Base-by-base conservation (phyloP, 2,329 filamentous ascomycete genomes). In the Diaporthe helianthi region DNA sequence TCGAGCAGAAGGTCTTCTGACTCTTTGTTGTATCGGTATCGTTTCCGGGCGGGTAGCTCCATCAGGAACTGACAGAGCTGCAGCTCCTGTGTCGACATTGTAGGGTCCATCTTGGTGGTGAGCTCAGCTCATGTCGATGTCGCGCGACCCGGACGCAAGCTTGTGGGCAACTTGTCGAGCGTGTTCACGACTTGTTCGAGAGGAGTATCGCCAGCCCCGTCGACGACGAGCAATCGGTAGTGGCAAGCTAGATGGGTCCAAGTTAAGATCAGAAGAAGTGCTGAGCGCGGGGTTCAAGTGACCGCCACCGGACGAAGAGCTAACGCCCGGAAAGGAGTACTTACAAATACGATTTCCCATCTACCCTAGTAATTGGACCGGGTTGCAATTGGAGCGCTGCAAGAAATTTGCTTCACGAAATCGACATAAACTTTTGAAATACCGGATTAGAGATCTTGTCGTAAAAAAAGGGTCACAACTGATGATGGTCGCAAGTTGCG, bases 41-140 rank as follows among this genome's bases (percentile, higher is more conserved):
- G 84, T 83, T 92, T 90, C 73, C 87, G 85, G 74, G 84, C 84
- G 68, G 96, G 94, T 76, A 97, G 88, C 76, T 91, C 88, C 78
- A 92, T 89, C 76, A 99, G 87, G 76, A 93, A 89, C 79, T 92
- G 88, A 79, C 92, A 94, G 81, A 98, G 92, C 84, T 92, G 90
- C 82, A 87, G 90, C 85, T 97, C 94, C 78, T 89, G 88, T 22
- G 87, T 89, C 72, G 87, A 86, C 83, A 89, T 85, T 66, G 79
- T 73, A 36, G 80, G 75, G 72, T 86, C 85, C 87, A 89, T 89
- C 31, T 72, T 76, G 70, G 66, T 46, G 70, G 66, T 46, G 70
- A 46, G 41, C 53, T 73, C 60, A 70, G 68, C 58, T 65, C 68
- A 70, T 71, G 22, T 67, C 52, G 52, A 44, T 53, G 52, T 38